Percentiles rank a stretch among this genome's conserved stretches.
These are phyloP conservation scores for Sisymbrium altissimum DNA, from an alignment of 345 rosid genomes.

Conservation along the genomic window DNA sequence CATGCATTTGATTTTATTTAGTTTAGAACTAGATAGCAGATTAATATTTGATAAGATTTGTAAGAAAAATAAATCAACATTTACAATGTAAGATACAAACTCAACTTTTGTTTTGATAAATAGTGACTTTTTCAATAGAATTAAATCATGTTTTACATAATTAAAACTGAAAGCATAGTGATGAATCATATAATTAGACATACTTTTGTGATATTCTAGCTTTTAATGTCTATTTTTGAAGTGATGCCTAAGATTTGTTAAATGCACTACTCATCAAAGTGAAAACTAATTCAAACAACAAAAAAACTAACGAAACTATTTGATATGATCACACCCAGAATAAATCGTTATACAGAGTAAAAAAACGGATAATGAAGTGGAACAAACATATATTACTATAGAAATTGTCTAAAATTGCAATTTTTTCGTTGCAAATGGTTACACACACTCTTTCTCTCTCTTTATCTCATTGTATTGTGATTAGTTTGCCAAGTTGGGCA, in stretches of 20 bases:
- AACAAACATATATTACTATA: conserved; percentile 18
- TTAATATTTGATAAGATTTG: neutral
- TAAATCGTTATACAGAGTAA: conserved; percentile 21
- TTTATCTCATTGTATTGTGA: conserved; percentile 28
- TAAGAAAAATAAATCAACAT: neutral
- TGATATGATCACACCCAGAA: conserved; percentile 18
- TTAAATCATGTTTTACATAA: neutral
- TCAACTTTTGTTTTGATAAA: no score
- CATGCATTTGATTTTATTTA: neutral
- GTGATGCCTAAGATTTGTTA: conserved; percentile 12
- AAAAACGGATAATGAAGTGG: conserved; percentile 25
- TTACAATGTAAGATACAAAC: neutral
- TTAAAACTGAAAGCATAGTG: neutral
- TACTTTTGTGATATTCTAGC: neutral
- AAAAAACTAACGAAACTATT: conserved; percentile 2
- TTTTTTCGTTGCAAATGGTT: conserved; percentile 23
- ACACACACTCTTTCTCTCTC: conserved; percentile 22
- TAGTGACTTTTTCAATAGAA: no score
- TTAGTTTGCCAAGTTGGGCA: conserved; percentile 38
- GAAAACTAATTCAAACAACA: conserved; percentile 3
- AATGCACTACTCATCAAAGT: conserved; percentile 3
- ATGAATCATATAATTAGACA: neutral
- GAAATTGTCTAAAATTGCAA: conserved; percentile 18
- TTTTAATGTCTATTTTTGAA: conserved; percentile 13
- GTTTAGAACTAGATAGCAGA: neutral